Evolutionary conservation across 495 filamentous ascomycete species (phyloP).

Genomic region (Tetracladium marchalianum): DNA sequence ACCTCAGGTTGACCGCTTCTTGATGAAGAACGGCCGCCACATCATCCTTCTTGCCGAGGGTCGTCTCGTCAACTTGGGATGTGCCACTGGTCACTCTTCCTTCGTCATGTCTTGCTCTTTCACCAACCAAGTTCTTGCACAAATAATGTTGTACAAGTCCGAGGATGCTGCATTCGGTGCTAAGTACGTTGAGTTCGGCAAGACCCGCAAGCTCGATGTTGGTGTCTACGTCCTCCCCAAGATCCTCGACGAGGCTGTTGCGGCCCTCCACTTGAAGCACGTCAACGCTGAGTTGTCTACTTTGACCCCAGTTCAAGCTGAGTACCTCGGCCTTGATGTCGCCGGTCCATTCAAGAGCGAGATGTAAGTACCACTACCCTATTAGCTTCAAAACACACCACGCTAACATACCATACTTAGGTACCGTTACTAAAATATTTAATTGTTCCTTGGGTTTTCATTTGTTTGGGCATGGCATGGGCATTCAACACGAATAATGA

Average conservation of each 20-base stretch:
- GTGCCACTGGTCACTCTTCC: conserved; percentile 96
- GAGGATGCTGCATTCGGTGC: conserved; percentile 75
- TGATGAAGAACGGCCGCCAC: conserved; percentile 87
- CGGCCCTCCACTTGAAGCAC: conserved; percentile 83
- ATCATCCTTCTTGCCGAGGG: conserved; percentile 98
- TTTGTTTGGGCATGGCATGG: conserved; percentile 6
- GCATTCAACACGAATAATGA: conserved; percentile 59
- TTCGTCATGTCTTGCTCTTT: conserved; percentile 99
- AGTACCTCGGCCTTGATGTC: conserved; percentile 77
- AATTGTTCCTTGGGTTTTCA: conserved; percentile 4
- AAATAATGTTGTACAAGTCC: conserved; percentile 96
- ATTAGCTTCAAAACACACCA: conserved; percentile 22
- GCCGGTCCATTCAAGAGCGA: conserved; percentile 96
- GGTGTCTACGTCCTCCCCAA: conserved; percentile 97
- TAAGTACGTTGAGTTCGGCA: conserved; percentile 95
- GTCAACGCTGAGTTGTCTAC: conserved; percentile 89
- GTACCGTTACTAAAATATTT: conserved; percentile 35
- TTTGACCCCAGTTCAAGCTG: conserved; percentile 76
- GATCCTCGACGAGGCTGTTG: conserved; percentile 97
- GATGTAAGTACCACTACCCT: conserved; percentile 31
- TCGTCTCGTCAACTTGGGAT: conserved; percentile 97
- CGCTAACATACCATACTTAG: conserved; percentile 13
- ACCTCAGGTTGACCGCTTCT: conserved; percentile 97
- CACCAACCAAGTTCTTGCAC: conserved; percentile 99
- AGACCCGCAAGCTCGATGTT: conserved; percentile 73